Percentiles rank a stretch among this genome's conserved stretches.
These are phyloP conservation scores for Boletus pseudo-olivaceus DNA, from an alignment of 768 basidiomycete genomes.

Conservation along the genomic window DNA sequence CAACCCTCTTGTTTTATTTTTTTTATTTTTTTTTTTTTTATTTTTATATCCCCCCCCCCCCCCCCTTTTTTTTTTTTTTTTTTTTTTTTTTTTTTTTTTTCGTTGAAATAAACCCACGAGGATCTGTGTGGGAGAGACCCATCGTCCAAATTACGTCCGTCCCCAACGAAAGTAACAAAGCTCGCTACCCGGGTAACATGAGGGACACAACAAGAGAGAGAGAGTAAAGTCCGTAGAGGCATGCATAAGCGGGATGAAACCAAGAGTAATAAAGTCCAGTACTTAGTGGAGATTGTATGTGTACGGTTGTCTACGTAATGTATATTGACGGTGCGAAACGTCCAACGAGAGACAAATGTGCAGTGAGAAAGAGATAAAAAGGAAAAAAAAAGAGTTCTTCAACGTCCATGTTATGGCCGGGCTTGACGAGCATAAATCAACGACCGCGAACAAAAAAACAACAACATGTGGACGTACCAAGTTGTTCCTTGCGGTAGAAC, in stretches of 20 bases:
- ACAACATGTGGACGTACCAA: slow-evolving; percentile 47
- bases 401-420: slow-evolving; percentile 7
- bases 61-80: too few species aligned
- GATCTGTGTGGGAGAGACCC: too few species aligned
- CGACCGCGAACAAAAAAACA: not conserved
- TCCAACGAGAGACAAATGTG: not conserved
- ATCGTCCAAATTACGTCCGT: too few species aligned
- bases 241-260: not conserved
- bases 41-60: too few species aligned
- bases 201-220: too few species aligned
- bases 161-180: too few species aligned
- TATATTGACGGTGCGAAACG: slow-evolving; percentile 1
- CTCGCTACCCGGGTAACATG: too few species aligned
- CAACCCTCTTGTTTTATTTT: too few species aligned
- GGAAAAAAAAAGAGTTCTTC: not conserved
- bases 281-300: not conserved
- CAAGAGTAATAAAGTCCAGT: not conserved
- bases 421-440: not conserved
- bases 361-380: not conserved
- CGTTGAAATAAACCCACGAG: too few species aligned
- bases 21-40: too few species aligned
- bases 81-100: too few species aligned
- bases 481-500: slow-evolving; percentile 96
- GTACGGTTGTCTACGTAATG: not conserved
- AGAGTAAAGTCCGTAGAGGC: not conserved